Percentiles rank a stretch among this genome's conserved stretches.
phyloP scores from a whole-genome alignment of 2,329 filamentous ascomycete species.

The Colletotrichum sp. region DNA sequence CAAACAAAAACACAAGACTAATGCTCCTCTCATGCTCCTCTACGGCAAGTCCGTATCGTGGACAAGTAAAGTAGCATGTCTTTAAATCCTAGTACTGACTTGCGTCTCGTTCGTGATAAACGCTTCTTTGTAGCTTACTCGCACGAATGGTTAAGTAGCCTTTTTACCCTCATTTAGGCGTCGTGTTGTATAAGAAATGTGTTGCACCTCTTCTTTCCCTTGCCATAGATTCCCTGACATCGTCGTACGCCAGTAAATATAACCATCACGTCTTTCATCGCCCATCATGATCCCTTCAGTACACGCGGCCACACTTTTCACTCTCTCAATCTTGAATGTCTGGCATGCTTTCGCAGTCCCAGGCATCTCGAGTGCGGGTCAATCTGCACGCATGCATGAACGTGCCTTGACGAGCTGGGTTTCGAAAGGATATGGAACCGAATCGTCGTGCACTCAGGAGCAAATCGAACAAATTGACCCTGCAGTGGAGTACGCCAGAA shows the following conservation, averaged over 20 bases:
- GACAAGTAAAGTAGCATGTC: too few relatives aligned
- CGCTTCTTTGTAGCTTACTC: too few relatives aligned
- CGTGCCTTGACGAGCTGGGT: background rate
- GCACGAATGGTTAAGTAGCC: too few relatives aligned
- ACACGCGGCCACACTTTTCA: fast-evolving
- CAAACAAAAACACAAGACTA: too few relatives aligned
- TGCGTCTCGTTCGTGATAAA: too few relatives aligned
- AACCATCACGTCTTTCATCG: too few relatives aligned
- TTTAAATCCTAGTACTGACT: too few relatives aligned
- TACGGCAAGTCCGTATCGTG: too few relatives aligned
- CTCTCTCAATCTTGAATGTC: background rate
- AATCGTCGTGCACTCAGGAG: background rate
- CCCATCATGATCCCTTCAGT: background rate
- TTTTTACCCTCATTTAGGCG: too few relatives aligned
- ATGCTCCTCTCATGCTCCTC: too few relatives aligned
- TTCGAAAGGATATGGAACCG: background rate
- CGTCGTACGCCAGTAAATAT: background rate
- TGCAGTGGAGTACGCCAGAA: background rate
- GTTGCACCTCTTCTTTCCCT: background rate
- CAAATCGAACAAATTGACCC: background rate
- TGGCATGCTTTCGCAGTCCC: background rate
- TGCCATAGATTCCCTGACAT: background rate
- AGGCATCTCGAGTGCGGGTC: fast-evolving
- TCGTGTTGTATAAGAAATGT: too few relatives aligned
- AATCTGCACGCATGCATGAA: background rate